A percentile compares a stretch with the other conserved stretches of the same genome.
Evolutionary conservation across 2,329 filamentous ascomycete genomes (phyloP).

Genomic region (Zalaria obscura): DNA sequence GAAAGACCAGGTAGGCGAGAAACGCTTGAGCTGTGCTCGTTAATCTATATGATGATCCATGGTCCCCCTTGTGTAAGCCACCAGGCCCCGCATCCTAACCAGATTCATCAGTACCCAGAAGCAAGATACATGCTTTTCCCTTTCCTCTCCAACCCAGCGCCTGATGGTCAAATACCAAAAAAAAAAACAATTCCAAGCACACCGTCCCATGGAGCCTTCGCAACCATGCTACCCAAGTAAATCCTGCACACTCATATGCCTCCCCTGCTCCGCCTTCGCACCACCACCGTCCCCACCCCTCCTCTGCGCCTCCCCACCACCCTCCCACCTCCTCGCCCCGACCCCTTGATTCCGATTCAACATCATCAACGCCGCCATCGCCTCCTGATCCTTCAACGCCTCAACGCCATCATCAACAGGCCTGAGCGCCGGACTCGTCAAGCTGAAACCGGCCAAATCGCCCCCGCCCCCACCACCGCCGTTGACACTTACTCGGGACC

Average conservation of each 20-base stretch:
- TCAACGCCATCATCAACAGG: slow-evolving; percentile 12
- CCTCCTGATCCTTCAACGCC: slow-evolving; percentile 47
- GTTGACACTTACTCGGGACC: slow-evolving; percentile 1
- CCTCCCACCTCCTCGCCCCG: slow-evolving; percentile 8
- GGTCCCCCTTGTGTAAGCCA: no score
- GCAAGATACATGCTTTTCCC: no score
- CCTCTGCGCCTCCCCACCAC: slow-evolving; percentile 2
- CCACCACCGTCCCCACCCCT: slow-evolving; percentile 8
- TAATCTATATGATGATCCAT: no score
- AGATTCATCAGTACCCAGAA: no score
- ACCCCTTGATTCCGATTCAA: slow-evolving; percentile 56
- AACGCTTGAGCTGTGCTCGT: no score
- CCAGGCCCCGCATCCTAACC: no score
- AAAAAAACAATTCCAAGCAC: no score
- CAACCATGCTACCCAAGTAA: slow-evolving; percentile 14
- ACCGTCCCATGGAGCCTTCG: no score
- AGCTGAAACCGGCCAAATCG: slow-evolving; percentile 7
- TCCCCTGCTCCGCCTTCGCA: slow-evolving; percentile 9
- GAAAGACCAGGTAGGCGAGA: no score
- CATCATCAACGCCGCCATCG: slow-evolving; percentile 78
- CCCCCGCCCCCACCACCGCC: slow-evolving; percentile 12
- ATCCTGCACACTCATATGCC: slow-evolving; percentile 33
- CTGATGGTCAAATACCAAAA: no score
- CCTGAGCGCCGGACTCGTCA: slow-evolving; percentile 20
- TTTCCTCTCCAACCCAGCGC: no score